Percentiles rank a stretch among this genome's conserved stretches.
phyloP scores from a whole-genome alignment of 169 alveolate genomes.

The Ichthyophthirius multifiliis region DNA sequence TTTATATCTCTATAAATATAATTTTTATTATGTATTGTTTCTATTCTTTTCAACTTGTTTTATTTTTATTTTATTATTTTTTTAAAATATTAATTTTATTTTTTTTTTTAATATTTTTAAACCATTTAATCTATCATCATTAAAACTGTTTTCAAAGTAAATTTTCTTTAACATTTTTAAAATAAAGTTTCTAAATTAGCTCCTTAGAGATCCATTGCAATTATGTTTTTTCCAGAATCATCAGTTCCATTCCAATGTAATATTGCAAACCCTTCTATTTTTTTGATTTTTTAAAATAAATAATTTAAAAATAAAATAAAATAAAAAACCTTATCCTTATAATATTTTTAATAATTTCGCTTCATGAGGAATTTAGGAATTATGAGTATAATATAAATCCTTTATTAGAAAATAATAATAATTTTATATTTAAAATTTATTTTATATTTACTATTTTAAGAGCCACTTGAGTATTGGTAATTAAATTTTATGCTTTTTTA shows the following conservation, averaged over 20 bases:
- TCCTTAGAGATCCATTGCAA: slow-evolving; percentile 67
- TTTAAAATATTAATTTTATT: background rate
- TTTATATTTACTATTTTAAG: slow-evolving; percentile 7
- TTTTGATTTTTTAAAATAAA: background rate
- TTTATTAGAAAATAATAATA: background rate
- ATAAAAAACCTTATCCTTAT: slow-evolving; percentile 21
- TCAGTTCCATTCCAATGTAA: slow-evolving; percentile 48
- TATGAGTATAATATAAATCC: slow-evolving; percentile 22
- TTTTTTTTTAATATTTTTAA: background rate
- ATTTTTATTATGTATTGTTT: slow-evolving; percentile 47
- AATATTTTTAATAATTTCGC: background rate
- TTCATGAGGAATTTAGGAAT: slow-evolving; percentile 28
- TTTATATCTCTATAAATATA: slow-evolving; percentile 64
- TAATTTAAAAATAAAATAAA: background rate
- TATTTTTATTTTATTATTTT: background rate
- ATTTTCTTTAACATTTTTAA: slow-evolving; percentile 42
- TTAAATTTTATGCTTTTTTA: slow-evolving; percentile 24
- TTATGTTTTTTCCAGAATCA: slow-evolving; percentile 43
- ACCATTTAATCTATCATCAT: slow-evolving; percentile 70
- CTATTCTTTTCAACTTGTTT: slow-evolving; percentile 27
- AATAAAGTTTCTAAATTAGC: slow-evolving; percentile 47
- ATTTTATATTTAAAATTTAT: background rate
- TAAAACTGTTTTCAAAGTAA: slow-evolving; percentile 59
- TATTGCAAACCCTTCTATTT: slow-evolving; percentile 47
- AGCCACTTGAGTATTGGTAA: slow-evolving; percentile 58